These are phyloP conservation scores for Penicillium chermesinum DNA, from an alignment of 495 filamentous ascomycete species.

Conservation along the genomic window DNA sequence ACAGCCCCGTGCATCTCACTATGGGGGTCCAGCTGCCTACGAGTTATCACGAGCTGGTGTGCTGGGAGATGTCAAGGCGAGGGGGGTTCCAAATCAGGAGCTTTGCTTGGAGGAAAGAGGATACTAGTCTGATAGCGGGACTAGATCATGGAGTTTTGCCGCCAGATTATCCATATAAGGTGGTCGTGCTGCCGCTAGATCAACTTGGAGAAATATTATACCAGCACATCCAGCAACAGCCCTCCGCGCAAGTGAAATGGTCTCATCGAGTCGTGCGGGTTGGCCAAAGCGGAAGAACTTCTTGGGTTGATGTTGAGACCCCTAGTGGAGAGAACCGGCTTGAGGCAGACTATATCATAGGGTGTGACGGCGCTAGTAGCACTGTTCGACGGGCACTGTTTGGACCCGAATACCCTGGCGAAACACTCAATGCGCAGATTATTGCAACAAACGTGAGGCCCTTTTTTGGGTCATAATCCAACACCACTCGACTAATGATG, in stretches of 20 bases:
- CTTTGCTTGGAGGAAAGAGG: conserved; percentile 48
- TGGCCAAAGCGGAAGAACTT: conserved; percentile 45
- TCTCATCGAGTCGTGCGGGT: conserved; percentile 44
- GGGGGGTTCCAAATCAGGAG: conserved; percentile 45
- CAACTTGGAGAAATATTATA: conserved; percentile 43
- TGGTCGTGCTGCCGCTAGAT: conserved; percentile 46
- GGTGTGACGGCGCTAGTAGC: conserved; percentile 57
- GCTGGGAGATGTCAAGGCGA: conserved; percentile 45
- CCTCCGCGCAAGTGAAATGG: conserved; percentile 41
- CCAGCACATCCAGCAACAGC: conserved; percentile 39
- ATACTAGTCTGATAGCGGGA: conserved; percentile 34
- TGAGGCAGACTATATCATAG: conserved; percentile 53
- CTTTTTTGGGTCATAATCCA: conserved; percentile 31
- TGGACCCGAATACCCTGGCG: conserved; percentile 52
- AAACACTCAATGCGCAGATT: conserved; percentile 55
- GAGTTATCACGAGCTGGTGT: conserved; percentile 53
- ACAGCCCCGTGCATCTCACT: conserved; percentile 53
- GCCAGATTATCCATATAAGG: conserved; percentile 34
- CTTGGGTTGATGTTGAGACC: conserved; percentile 48
- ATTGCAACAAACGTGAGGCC: conserved; percentile 50
- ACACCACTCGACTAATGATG: neutral
- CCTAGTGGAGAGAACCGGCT: conserved; percentile 32
- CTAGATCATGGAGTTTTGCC: conserved; percentile 27
- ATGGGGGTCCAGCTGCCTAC: conserved; percentile 45
- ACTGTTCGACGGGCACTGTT: conserved; percentile 50